Percentiles rank a stretch among this genome's conserved stretches.
These are phyloP conservation scores for Boletus fagicola DNA, from an alignment of 768 basidiomycete genomes.

Conservation along the genomic window DNA sequence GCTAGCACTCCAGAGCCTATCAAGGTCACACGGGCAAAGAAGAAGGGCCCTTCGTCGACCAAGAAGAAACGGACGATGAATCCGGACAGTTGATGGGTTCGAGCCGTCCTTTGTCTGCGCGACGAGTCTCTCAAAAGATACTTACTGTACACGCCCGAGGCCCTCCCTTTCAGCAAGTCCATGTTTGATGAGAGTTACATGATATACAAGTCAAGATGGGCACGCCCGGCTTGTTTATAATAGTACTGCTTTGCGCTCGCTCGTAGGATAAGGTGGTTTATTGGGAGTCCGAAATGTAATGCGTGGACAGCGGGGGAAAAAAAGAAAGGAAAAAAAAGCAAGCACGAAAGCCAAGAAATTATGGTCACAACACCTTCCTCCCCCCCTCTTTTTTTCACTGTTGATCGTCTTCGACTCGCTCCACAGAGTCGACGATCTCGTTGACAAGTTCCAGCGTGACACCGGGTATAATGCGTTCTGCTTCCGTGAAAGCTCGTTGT, in stretches of 20 bases:
- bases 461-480: slow-evolving; percentile 93
- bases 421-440: slow-evolving; percentile 91
- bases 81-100: slow-evolving; percentile 13
- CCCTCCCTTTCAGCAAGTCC: background rate
- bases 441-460: slow-evolving; percentile 90
- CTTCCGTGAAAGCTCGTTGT: slow-evolving; percentile 91
- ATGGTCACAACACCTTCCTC: background rate
- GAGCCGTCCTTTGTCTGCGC: background rate
- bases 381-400: slow-evolving; percentile 9
- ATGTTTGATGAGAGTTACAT: slow-evolving; percentile 22
- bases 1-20: slow-evolving; percentile 67
- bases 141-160: background rate
- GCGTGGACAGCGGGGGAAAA: slow-evolving; percentile 7
- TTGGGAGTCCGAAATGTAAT: slow-evolving; percentile 19
- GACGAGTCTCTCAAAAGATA: background rate
- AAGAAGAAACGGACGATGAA: slow-evolving; percentile 67
- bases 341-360: slow-evolving; percentile 22
- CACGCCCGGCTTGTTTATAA: slow-evolving; percentile 16
- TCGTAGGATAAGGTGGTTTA: slow-evolving; percentile 15
- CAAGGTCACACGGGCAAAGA: slow-evolving; percentile 72
- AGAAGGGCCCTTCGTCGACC: slow-evolving; percentile 45
- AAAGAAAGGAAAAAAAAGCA: background rate
- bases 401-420: slow-evolving; percentile 78
- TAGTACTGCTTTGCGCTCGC: slow-evolving; percentile 20
- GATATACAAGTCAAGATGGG: slow-evolving; percentile 24